Base-by-base conservation (phyloP, 768 basidiomycete genomes). In the Boletellus sp. region DNA sequence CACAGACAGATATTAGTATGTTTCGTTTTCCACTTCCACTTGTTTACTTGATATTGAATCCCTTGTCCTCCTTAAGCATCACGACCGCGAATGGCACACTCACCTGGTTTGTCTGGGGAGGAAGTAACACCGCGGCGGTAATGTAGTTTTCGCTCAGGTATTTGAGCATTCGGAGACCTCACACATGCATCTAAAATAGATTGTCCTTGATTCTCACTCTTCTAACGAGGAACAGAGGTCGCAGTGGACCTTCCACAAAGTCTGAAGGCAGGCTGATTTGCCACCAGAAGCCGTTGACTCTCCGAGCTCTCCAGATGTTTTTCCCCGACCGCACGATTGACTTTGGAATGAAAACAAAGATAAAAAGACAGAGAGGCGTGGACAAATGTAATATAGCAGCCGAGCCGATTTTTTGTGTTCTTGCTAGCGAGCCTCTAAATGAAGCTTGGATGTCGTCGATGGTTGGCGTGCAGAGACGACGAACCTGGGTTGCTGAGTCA, bases 401-500 rank as follows among this genome's bases (percentile, higher is more conserved):
- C 28, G 28, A 8, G 28, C 11, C 7, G 28, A 10, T 8, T 28
- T 28, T 28, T 28, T 10, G 28, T 28, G 28, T 8, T 28, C 28
- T 8, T 28, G 28, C 2, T n/a, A n/a, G n/a, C n/a, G n/a, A n/a
- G n/a, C n/a, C n/a, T 28, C 24, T 26, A 8, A 26, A 26, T 26
- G n/a, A n/a, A n/a, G n/a, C n/a, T n/a, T n/a, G n/a, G n/a, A n/a
- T n/a, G n/a, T n/a, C n/a, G n/a, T n/a, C n/a, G n/a, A n/a, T n/a
- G n/a, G n/a, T n/a, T n/a, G 8, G 24, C 24, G 8, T 26, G 24
- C 8, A 26, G 24, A 26, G 24, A 26, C 24, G 24, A 4, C 24
- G 8, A 26, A 8, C 8, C 24, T n/a, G n/a, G 7, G 17, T 11
- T 52, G 57, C 58, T 59, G 50, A 59, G 53, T 59, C 58, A 59